Conservation (phyloP, 192 early-diverging fungal species). For the Gamsiella multidivaricata region DNA sequence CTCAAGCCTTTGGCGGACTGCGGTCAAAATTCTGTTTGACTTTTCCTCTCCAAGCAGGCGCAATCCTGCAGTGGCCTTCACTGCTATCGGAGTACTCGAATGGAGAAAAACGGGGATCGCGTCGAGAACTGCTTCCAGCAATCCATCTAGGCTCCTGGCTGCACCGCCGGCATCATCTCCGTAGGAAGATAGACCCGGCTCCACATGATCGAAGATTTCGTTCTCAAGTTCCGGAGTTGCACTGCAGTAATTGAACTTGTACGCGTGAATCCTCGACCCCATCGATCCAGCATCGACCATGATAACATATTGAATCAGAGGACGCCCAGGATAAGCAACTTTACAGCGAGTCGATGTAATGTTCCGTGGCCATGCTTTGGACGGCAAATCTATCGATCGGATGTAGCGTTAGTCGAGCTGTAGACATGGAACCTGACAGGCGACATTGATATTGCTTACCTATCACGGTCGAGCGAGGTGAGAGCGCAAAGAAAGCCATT, state of each 20-base stretch:
- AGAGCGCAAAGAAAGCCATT: background rate
- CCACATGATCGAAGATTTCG: slow-evolving; percentile 86
- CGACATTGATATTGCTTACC: background rate
- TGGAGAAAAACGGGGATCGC: slow-evolving; percentile 78
- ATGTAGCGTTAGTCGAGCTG: background rate
- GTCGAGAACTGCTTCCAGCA: slow-evolving; percentile 80
- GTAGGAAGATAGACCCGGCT: slow-evolving; percentile 89
- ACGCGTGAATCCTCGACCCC: slow-evolving; percentile 96
- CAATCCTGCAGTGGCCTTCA: slow-evolving; percentile 97
- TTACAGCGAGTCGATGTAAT: slow-evolving; percentile 70
- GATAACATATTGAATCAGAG: slow-evolving; percentile 89
- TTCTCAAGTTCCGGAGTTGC: slow-evolving; percentile 83
- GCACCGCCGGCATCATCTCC: slow-evolving; percentile 78
- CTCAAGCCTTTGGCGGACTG: slow-evolving; percentile 74
- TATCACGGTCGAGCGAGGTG: background rate
- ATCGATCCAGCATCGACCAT: slow-evolving; percentile 98
- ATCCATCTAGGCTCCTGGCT: slow-evolving; percentile 80
- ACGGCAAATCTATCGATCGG: background rate
- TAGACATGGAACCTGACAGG: background rate
- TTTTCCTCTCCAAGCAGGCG: slow-evolving; percentile 80
- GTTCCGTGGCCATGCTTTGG: slow-evolving; percentile 30
- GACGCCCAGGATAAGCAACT: slow-evolving; percentile 70
- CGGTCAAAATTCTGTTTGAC: slow-evolving; percentile 80
- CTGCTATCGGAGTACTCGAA: slow-evolving; percentile 87
- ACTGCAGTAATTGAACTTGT: slow-evolving; percentile 95